Evolutionary conservation across 2,329 filamentous ascomycete genomes (phyloP).

Genomic region (Botrytis sinoallii): DNA sequence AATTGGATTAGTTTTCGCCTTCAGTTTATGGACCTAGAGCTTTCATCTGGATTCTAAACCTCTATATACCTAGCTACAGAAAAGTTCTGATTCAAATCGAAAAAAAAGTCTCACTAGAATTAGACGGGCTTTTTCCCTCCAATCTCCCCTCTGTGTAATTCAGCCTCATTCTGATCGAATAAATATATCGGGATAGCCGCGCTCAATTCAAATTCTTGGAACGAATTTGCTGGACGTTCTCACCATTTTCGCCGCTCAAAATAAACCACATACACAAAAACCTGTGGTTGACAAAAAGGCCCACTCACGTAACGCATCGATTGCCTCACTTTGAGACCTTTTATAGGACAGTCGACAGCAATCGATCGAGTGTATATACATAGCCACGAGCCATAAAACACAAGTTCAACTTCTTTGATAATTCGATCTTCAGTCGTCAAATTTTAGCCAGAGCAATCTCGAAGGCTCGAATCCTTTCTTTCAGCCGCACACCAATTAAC

Average conservation of each 20-base stretch:
- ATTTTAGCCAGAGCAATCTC: neutral
- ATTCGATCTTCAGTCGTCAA: neutral
- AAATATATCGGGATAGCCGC: slow-evolving; percentile 5
- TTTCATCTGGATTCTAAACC: neutral
- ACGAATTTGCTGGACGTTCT: neutral
- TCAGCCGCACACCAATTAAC: slow-evolving; percentile 17
- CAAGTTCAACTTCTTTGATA: slow-evolving; percentile 1
- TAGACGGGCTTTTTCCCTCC: neutral
- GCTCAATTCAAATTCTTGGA: neutral
- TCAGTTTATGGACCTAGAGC: neutral
- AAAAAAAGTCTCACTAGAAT: slow-evolving; percentile 13
- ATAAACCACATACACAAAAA: neutral
- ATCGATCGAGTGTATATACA: slow-evolving; percentile 17
- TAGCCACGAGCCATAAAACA: neutral
- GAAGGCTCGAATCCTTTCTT: neutral
- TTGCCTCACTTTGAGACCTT: slow-evolving; percentile 16
- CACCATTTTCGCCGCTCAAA: neutral
- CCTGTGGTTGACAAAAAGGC: neutral
- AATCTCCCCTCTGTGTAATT: slow-evolving; percentile 16
- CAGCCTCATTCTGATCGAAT: slow-evolving; percentile 9
- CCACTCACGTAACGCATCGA: slow-evolving; percentile 11
- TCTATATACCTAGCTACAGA: neutral
- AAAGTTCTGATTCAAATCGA: slow-evolving; percentile 5
- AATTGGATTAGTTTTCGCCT: neutral
- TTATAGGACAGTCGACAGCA: slow-evolving; percentile 14